Evolutionary conservation across 2,329 filamentous ascomycete species (phyloP).

Genomic region (Talaromyces piceae): DNA sequence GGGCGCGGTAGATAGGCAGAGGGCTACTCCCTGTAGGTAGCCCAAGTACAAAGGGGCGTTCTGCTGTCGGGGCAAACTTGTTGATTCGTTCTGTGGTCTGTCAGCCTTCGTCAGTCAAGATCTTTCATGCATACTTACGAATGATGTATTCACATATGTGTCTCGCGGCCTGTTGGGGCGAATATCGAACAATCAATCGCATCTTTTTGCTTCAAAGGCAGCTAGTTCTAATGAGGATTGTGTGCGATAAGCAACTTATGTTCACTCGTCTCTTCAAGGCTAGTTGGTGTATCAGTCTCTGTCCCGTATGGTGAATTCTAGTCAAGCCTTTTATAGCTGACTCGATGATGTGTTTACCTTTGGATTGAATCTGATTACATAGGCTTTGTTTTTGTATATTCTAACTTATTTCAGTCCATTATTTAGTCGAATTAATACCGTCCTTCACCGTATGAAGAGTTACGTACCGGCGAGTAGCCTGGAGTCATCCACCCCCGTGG

Average conservation of each 20-base stretch:
- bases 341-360: too few species aligned
- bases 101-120: background rate
- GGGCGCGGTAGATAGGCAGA: slow-evolving; percentile 48
- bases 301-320: too few species aligned
- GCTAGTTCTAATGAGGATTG: background rate
- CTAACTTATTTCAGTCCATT: too few species aligned
- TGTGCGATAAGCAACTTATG: too few species aligned
- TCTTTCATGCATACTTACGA: slow-evolving; percentile 3
- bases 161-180: slow-evolving; percentile 4
- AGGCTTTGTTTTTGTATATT: too few species aligned
- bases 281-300: too few species aligned
- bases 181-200: slow-evolving; percentile 8
- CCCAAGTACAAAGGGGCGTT: slow-evolving; percentile 61
- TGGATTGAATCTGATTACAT: too few species aligned
- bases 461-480: background rate
- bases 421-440: too few species aligned
- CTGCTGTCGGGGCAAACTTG: slow-evolving; percentile 6
- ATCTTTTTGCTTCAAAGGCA: slow-evolving; percentile 11
- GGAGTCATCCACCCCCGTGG: too few species aligned
- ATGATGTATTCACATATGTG: slow-evolving; percentile 10
- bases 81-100: slow-evolving; percentile 7
- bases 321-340: too few species aligned
- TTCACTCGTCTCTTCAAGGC: too few species aligned
- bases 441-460: background rate
- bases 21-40: slow-evolving; percentile 55